Base-by-base conservation (phyloP, 1,284 basidiomycete species). In the Omphalotus olearius region DNA sequence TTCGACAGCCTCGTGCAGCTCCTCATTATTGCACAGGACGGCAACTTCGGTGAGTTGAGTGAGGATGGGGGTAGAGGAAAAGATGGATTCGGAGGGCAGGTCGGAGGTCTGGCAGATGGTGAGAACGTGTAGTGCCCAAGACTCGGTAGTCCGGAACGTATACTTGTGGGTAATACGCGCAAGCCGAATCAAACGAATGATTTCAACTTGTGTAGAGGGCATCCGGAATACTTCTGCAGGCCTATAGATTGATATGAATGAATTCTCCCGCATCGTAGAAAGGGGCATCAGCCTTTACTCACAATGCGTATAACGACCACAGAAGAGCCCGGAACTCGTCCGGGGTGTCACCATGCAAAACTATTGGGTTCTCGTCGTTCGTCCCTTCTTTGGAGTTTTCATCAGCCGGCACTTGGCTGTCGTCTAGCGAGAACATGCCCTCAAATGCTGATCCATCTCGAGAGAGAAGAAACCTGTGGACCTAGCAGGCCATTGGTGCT, bases 151-250 rank as follows among this genome's bases (percentile, higher is more conserved):
- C 25, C 73, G 68, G 61, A 79, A 80, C 51, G 76, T 74, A 60
- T 80, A 80, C 53, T 80, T 80, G 65, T 80, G 77, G 4, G 77
- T 71, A 51, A 80, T 76, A 9, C 74, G 74, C 16, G 75, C 70
- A 51, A 80, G 72, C 56, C 75, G 67, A 50, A 73, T 71, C 47
- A 79, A 61, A 16, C 54, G 50, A 25, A 49, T 36, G 38, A 55
- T 23, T 47, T 57, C 70, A 17, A 70, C 69, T 37, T 74, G 71
- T 20, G 65, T 56, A n/a, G 67, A 61, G 59, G 70, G 69, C 3
- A 73, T 72, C 14, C 66, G 59, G 56, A 72, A 70, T n/a, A 79
- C 63, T 52, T 79, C 76, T 10, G 71, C 72, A 6, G 78, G 76
- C 28, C 76, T 78, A 50, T 30, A 52, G 48, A 20, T 28, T 6